Evolutionary conservation across 2,329 filamentous ascomycete genomes (phyloP).

Genomic region (Aureobasidium uvarum): DNA sequence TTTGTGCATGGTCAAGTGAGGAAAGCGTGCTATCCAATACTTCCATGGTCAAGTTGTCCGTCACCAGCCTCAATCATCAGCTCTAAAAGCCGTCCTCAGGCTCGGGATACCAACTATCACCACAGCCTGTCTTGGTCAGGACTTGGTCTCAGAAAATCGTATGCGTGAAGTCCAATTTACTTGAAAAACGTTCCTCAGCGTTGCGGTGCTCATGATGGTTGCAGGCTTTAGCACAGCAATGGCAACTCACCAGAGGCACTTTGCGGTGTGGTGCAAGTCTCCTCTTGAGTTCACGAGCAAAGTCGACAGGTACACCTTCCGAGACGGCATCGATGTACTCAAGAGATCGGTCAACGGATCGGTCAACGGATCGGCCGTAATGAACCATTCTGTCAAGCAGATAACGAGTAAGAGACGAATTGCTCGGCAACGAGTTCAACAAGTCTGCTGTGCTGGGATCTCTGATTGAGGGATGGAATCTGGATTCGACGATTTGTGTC

Average conservation of each 20-base stretch:
- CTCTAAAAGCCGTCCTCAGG: not conserved
- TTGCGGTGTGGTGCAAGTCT: not conserved
- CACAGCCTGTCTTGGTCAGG: constrained; percentile 1
- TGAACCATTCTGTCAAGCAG: not conserved
- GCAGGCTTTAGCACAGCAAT: not conserved
- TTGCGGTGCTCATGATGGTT: not conserved
- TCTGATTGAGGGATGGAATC: not conserved
- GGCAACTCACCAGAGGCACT: not conserved
- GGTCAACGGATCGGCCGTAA: no score
- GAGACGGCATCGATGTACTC: not conserved
- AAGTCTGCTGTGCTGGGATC: not conserved
- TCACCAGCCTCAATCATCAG: not conserved
- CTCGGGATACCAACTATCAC: not conserved
- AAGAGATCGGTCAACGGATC: no score
- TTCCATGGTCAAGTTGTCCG: not conserved
- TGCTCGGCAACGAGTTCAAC: not conserved
- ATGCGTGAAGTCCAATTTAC: not conserved
- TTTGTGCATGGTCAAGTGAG: no score
- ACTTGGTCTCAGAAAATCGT: no score
- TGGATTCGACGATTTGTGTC: not conserved
- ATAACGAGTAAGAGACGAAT: not conserved
- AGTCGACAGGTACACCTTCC: not conserved
- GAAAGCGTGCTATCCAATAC: no score
- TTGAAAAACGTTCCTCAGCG: not conserved
- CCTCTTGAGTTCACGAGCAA: not conserved